phyloP scores from a whole-genome alignment of 768 basidiomycete genomes.

The Phaeotremella skinneri region DNA sequence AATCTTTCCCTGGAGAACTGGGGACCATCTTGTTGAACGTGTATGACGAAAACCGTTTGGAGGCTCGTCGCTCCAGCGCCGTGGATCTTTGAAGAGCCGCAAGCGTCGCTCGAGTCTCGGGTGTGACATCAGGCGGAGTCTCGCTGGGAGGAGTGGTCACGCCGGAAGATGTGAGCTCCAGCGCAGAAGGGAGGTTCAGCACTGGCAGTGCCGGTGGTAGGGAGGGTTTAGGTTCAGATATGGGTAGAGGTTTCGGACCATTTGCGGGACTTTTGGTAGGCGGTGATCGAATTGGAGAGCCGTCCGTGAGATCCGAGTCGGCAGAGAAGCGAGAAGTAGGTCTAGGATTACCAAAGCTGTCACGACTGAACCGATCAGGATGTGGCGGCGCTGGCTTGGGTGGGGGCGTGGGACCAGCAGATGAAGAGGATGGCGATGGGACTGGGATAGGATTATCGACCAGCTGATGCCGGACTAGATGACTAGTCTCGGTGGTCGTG shows the following conservation, averaged over 20 bases:
- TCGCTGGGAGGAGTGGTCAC: conserved; percentile 9
- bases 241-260: conserved; percentile 6
- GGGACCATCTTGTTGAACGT: conserved; percentile 88
- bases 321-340: conserved; percentile 40
- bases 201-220: conserved; percentile 5
- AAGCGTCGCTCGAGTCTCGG: conserved; percentile 60
- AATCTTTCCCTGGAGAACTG: conserved; percentile 52
- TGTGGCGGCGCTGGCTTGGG: conserved; percentile 30
- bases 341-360: conserved; percentile 34
- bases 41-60: conserved; percentile 92
- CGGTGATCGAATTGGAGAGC: conserved; percentile 35
- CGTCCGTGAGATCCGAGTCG: conserved; percentile 43
- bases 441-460: conserved; percentile 27
- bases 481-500: not conserved
- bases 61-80: conserved; percentile 81
- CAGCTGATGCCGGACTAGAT: conserved; percentile 28
- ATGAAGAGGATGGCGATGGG: conserved; percentile 11
- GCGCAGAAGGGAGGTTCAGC: conserved; percentile 49
- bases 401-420: conserved; percentile 12
- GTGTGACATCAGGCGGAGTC: conserved; percentile 21
- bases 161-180: conserved; percentile 18
- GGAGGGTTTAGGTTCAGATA: conserved; percentile 7
- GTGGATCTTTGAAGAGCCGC: conserved; percentile 85
- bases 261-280: conserved; percentile 16
- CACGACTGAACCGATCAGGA: conserved; percentile 36